A percentile compares a stretch with the other conserved stretches of the same genome.
Conservation (phyloP, 2,329 filamentous ascomycete species). For the Mycogone perniciosa region DNA sequence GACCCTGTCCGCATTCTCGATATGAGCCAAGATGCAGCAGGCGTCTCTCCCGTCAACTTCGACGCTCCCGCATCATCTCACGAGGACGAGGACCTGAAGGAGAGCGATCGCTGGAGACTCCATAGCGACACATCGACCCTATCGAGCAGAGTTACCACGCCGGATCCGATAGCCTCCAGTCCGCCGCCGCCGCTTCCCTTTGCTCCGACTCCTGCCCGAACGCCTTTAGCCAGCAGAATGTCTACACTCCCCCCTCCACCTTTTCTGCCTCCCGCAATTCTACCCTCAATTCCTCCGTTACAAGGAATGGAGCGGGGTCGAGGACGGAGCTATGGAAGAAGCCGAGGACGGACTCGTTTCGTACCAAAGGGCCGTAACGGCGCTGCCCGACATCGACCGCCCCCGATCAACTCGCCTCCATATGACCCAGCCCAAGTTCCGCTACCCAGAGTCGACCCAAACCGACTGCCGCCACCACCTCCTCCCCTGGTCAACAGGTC, state of each 20-base stretch:
- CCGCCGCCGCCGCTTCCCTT: slow-evolving; percentile 16
- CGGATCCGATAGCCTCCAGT: slow-evolving; percentile 17
- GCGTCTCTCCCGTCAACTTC: slow-evolving; percentile 7
- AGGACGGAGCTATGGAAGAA: slow-evolving; percentile 4
- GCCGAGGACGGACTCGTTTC: slow-evolving; percentile 6
- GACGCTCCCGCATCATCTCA: slow-evolving; percentile 18
- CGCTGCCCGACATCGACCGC: slow-evolving; percentile 9
- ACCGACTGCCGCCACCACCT: background rate
- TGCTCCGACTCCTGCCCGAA: slow-evolving; percentile 12
- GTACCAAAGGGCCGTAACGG: slow-evolving; percentile 11
- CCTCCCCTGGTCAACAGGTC: background rate
- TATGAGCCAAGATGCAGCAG: slow-evolving; percentile 6
- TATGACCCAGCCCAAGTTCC: background rate
- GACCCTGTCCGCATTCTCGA: slow-evolving; percentile 1
- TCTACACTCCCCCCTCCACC: slow-evolving; percentile 11
- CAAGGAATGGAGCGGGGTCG: slow-evolving; percentile 9
- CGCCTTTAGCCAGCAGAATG: slow-evolving; percentile 12
- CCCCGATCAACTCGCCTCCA: slow-evolving; percentile 1
- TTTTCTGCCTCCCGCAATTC: slow-evolving; percentile 12
- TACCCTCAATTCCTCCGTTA: slow-evolving; percentile 8
- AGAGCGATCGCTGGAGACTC: slow-evolving; percentile 22
- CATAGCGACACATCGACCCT: slow-evolving; percentile 24
- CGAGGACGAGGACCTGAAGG: slow-evolving; percentile 21
- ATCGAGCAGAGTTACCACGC: slow-evolving; percentile 24
- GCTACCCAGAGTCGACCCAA: background rate